Evolutionary conservation across 352 stramenopile genomes (phyloP), one percentile per base, ranked within the genome.

Genomic region (Phytophthora cactorum): DNA sequence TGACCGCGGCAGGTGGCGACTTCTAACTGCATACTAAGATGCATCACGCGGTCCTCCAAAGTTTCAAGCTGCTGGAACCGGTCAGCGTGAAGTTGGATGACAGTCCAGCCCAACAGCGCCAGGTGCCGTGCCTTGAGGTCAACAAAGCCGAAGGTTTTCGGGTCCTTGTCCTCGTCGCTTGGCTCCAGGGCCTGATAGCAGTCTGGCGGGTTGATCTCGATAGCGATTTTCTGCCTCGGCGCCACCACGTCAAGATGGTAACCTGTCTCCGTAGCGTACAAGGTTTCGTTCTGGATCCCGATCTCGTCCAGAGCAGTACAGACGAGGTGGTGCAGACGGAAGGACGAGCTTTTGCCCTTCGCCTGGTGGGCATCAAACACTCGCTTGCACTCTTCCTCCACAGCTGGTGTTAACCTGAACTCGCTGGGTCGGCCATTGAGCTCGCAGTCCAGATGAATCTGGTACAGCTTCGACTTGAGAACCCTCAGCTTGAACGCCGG

Each of bases 1-100:
- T 54, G 39, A 32, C 58, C 46, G 9, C 60, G 69, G 31, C 76
- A 79, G 44, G 70, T 86, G 17, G 82, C 85, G 15, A 93, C 80
- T 63, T 93, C 85, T 58, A 93, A 75, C 43, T 89, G 52, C 74
- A 88, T 88, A 36, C 79, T 89, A 52, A 93, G 57, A 58, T 91
- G 77, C 60, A 84, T 72, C 32, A 78, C 70, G 25, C 85, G 79
- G 36, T 86, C 74, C 14, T 90, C 78, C 11, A 79, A 52, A 22
- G 68, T 81, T 10, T 65, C 50, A 4, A 92, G 70, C n/a, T 83
- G 47, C 65, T 82, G 65, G 51, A 91, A 91, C 36, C 70, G 71
- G 50, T 87, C 74, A 2, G 73, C 74, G 15, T 81, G 78, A 12
- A 93, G 54, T 51, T 91, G 75, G 52, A 93, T 88, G 41, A 92